phyloP scores from a whole-genome alignment of 805 yeast species.

The Metahyphopichia silvanorum region DNA sequence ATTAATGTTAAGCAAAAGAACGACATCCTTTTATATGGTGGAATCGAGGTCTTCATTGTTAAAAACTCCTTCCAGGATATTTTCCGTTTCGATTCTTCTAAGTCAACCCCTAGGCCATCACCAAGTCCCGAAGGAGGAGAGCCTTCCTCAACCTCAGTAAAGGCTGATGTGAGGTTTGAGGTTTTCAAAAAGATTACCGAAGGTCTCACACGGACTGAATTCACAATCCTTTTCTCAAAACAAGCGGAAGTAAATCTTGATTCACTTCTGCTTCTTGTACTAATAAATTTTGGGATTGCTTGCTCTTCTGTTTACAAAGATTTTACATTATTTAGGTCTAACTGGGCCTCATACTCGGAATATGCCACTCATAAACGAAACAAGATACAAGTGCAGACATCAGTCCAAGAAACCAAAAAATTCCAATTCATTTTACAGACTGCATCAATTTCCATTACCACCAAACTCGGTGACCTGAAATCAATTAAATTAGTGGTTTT shows the following conservation, averaged over 20 bases:
- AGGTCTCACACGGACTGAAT: conserved; percentile 15
- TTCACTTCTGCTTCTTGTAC: conserved; percentile 14
- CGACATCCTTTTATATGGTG: conserved; percentile 45
- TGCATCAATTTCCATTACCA: conserved; percentile 27
- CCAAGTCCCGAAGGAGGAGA: conserved; percentile 4
- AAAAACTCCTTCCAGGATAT: conserved; percentile 21
- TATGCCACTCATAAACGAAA: background rate
- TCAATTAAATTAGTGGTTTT: conserved; percentile 25
- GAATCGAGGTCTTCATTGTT: conserved; percentile 33
- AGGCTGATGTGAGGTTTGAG: conserved; percentile 56
- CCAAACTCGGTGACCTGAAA: conserved; percentile 14
- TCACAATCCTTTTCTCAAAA: conserved; percentile 45
- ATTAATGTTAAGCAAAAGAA: conserved; percentile 43
- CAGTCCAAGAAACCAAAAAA: background rate
- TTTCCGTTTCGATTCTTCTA: conserved; percentile 17
- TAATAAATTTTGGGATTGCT: conserved; percentile 24
- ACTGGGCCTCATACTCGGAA: background rate
- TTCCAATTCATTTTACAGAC: conserved; percentile 37
- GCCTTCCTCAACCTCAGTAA: conserved; percentile 9
- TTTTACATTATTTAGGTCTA: background rate
- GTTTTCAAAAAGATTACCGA: conserved; percentile 21
- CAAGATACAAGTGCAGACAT: background rate
- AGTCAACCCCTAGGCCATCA: background rate
- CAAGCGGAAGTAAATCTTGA: conserved; percentile 25
- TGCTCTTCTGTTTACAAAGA: conserved; percentile 13